phyloP scores from a whole-genome alignment of 805 yeast species.

The Monosporozyma solicola region DNA sequence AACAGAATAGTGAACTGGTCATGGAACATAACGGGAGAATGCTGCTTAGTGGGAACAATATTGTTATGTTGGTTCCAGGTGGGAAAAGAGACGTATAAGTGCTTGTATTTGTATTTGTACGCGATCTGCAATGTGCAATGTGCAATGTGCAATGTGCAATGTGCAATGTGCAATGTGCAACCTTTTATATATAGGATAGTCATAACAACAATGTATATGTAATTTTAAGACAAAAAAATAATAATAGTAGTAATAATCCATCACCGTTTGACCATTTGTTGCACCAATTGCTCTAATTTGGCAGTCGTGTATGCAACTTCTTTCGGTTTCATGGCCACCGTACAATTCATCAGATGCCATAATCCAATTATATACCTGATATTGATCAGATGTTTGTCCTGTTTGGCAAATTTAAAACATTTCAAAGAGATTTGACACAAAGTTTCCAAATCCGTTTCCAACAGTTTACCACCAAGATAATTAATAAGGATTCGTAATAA shows the following conservation, averaged over 20 bases:
- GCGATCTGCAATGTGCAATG: too few relatives aligned
- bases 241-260: neutral
- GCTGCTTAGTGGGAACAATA: slow-evolving; percentile 62
- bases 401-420: slow-evolving; percentile 23
- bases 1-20: slow-evolving; percentile 33
- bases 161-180: too few relatives aligned
- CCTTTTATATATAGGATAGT: too few relatives aligned
- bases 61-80: slow-evolving; percentile 60
- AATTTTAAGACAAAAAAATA: neutral
- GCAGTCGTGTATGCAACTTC: slow-evolving; percentile 23
- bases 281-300: slow-evolving; percentile 16
- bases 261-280: neutral
- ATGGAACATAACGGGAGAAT: slow-evolving; percentile 43
- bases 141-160: too few relatives aligned
- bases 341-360: slow-evolving; percentile 28
- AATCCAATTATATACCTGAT: slow-evolving; percentile 23
- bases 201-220: too few relatives aligned
- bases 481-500: slow-evolving; percentile 21
- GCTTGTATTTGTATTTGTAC: too few relatives aligned
- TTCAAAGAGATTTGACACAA: slow-evolving; percentile 20
- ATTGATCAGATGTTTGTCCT: slow-evolving; percentile 14
- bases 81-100: slow-evolving; percentile 27
- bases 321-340: slow-evolving; percentile 24
- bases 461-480: slow-evolving; percentile 23
- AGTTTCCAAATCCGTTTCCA: slow-evolving; percentile 22